phyloP scores from a whole-genome alignment of 805 yeast species.

The Metschnikowia continentalis region DNA sequence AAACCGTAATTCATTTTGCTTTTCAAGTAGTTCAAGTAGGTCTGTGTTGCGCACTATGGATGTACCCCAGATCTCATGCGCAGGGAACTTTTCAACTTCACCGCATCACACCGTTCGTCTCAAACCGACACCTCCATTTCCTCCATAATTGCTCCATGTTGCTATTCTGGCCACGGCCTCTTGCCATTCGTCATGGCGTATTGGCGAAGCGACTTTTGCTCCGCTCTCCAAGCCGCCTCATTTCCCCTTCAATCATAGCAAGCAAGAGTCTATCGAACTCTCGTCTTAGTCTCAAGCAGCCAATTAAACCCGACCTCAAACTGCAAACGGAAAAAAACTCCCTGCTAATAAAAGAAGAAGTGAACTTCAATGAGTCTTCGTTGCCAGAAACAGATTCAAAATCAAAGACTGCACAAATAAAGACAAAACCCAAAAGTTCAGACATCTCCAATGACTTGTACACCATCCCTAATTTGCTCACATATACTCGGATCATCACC shows the following conservation, averaged over 20 bases:
- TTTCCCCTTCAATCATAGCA: neutral
- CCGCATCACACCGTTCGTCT: neutral
- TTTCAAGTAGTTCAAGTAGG: neutral
- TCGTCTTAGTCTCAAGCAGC: neutral
- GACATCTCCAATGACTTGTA: conserved; percentile 40
- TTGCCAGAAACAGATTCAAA: no score
- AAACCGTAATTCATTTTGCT: neutral
- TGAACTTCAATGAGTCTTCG: no score
- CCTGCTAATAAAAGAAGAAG: neutral
- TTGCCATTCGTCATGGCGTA: neutral
- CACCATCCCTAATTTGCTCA: conserved; percentile 83
- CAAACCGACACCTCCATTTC: neutral
- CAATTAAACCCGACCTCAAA: neutral
- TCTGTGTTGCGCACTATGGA: neutral
- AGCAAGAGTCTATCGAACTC: neutral
- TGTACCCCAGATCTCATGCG: conserved; percentile 3
- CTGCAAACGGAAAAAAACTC: neutral
- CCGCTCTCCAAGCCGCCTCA: neutral
- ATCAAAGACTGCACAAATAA: neutral
- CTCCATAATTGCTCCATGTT: neutral
- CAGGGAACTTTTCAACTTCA: neutral
- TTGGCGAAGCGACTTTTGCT: neutral
- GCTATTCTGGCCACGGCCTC: neutral
- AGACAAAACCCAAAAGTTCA: neutral
- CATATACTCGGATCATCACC: conserved; percentile 71